Percentiles rank a stretch among this genome's conserved stretches.
These are phyloP conservation scores for Carex parvula DNA, from an alignment of 176 grass and related monocot species.

Conservation along the genomic window DNA sequence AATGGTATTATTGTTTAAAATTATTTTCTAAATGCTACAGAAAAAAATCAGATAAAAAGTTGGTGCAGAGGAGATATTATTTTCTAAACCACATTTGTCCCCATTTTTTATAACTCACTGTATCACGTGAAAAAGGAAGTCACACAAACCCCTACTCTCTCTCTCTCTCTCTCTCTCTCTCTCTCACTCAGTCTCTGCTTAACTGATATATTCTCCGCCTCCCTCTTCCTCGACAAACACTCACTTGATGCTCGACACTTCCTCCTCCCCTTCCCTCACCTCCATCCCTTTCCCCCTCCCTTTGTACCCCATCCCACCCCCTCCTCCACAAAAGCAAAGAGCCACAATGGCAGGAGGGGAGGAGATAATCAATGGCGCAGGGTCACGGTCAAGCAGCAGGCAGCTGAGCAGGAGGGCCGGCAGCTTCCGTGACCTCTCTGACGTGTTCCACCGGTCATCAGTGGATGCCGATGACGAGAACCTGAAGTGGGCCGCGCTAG, in stretches of 20 bases:
- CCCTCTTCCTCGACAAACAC: background rate
- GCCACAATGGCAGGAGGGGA: conserved; percentile 21
- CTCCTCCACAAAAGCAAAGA: background rate
- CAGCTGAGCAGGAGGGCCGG: conserved; percentile 11
- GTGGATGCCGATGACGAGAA: conserved; percentile 50
- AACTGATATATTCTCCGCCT: background rate
- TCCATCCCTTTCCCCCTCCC: background rate
- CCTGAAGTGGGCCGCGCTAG: conserved; percentile 72
- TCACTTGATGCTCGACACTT: background rate
- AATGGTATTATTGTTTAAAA: too few species aligned
- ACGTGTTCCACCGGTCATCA: conserved; percentile 33
- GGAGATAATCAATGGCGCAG: background rate
- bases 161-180: background rate
- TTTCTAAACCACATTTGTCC: too few species aligned
- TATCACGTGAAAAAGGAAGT: background rate
- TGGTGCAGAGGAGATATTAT: too few species aligned
- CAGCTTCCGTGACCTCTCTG: conserved; percentile 26
- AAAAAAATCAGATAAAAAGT: too few species aligned
- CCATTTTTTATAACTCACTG: too few species aligned
- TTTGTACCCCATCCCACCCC: background rate
- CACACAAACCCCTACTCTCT: background rate
- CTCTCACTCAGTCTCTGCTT: background rate
- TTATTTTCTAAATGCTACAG: too few species aligned
- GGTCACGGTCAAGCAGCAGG: conserved; percentile 17
- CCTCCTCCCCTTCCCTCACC: background rate